A percentile compares a stretch with the other conserved stretches of the same genome.
Evolutionary conservation across 768 basidiomycete species (phyloP).

Genomic region (Infundibulicybe gibba): DNA sequence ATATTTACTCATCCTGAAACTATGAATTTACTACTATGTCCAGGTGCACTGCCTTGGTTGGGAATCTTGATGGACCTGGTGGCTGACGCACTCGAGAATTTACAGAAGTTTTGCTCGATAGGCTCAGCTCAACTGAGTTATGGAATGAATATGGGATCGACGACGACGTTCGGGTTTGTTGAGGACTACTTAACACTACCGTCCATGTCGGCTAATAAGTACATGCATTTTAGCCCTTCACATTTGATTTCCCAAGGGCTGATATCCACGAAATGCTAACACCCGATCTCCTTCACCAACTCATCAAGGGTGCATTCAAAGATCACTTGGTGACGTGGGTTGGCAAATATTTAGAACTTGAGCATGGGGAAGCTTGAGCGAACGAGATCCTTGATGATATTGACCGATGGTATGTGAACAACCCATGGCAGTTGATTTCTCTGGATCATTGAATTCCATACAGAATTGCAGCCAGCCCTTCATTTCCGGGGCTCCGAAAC

Average conservation of each 20-base stretch:
- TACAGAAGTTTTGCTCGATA: slow-evolving; percentile 7
- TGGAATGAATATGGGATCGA: slow-evolving; percentile 22
- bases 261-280: slow-evolving; percentile 22
- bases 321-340: slow-evolving; percentile 30
- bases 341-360: slow-evolving; percentile 14
- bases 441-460: neutral
- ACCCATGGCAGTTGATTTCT: slow-evolving; percentile 4
- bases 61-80: neutral
- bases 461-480: neutral
- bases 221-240: slow-evolving; percentile 21
- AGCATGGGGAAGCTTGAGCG: slow-evolving; percentile 9
- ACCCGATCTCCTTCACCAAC: slow-evolving; percentile 25
- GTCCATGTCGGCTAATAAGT: neutral
- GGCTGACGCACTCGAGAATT: slow-evolving; percentile 6
- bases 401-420: slow-evolving; percentile 20
- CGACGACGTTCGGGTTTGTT: slow-evolving; percentile 11
- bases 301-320: slow-evolving; percentile 31
- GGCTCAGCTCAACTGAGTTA: slow-evolving; percentile 6
- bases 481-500: neutral
- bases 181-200: neutral
- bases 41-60: neutral
- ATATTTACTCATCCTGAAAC: neutral
- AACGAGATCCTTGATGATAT: slow-evolving; percentile 22
- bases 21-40: slow-evolving; percentile 2
- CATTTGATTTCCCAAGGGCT: slow-evolving; percentile 18